Conservation (phyloP, 2,329 filamentous ascomycete genomes). For the Fusarium mundagurra region DNA sequence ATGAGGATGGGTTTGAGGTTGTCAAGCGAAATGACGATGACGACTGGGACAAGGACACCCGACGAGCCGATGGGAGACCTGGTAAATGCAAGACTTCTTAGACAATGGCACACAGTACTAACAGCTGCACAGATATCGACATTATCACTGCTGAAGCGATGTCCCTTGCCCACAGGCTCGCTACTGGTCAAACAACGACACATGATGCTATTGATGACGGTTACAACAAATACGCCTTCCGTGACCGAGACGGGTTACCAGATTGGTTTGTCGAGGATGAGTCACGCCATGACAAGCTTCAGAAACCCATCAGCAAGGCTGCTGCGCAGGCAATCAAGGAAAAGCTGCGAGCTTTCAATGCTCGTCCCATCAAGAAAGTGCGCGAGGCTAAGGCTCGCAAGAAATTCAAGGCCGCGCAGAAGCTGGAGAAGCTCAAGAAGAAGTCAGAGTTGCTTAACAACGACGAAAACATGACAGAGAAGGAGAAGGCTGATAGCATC, state of each 20-base stretch:
- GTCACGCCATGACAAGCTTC: constrained; percentile 79
- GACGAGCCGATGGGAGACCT: constrained; percentile 69
- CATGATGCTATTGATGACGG: constrained; percentile 87
- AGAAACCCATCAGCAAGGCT: constrained; percentile 91
- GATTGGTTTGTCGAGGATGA: constrained; percentile 99
- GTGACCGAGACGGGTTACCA: constrained; percentile 89
- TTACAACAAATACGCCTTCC: constrained; percentile 93
- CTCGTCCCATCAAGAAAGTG: constrained; percentile 98
- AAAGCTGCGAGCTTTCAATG: constrained; percentile 91
- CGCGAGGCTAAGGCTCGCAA: constrained; percentile 95
- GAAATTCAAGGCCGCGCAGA: constrained; percentile 93
- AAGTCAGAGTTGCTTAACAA: constrained; percentile 91
- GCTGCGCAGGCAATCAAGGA: constrained; percentile 93
- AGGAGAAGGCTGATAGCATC: constrained; percentile 92
- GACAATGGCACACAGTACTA: not conserved
- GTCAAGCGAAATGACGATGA: constrained; percentile 62
- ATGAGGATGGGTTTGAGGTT: constrained; percentile 67
- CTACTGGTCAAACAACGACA: constrained; percentile 82
- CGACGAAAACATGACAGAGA: constrained; percentile 93
- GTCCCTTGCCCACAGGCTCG: constrained; percentile 93
- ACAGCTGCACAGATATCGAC: constrained; percentile 74
- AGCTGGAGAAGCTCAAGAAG: constrained; percentile 93
- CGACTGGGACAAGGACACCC: constrained; percentile 74
- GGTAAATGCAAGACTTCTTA: constrained; percentile 53
- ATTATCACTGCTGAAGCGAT: constrained; percentile 99